phyloP scores from a whole-genome alignment of 192 early-diverging fungal species.

The Diversispora epigaea region DNA sequence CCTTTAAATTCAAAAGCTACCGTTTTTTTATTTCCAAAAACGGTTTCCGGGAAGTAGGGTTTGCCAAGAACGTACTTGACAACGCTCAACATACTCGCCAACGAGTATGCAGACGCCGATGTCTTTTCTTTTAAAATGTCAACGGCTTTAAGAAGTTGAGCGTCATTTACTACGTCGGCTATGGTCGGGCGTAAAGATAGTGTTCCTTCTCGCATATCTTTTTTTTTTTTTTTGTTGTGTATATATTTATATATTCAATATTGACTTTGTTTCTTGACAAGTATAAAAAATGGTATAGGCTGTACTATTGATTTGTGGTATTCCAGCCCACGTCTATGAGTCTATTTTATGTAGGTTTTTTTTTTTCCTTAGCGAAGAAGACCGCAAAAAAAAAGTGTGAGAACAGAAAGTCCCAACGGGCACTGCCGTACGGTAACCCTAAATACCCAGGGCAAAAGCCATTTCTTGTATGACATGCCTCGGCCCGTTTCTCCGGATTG shows the following conservation, averaged over 20 bases:
- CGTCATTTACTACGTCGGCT: slow-evolving; percentile 25
- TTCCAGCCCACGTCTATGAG: slow-evolving; percentile 23
- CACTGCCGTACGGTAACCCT: slow-evolving; percentile 19
- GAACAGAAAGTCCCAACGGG: slow-evolving; percentile 21
- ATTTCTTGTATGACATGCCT: slow-evolving; percentile 13
- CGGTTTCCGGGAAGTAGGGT: slow-evolving; percentile 26
- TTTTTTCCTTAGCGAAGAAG: not conserved
- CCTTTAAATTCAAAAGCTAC: slow-evolving; percentile 20
- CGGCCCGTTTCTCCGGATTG: slow-evolving; percentile 33
- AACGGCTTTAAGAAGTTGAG: slow-evolving; percentile 21
- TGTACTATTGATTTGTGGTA: slow-evolving; percentile 3
- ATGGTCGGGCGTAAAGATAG: slow-evolving; percentile 26
- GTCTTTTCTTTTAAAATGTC: slow-evolving; percentile 26
- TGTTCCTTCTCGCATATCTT: slow-evolving; percentile 15
- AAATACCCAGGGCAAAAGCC: not conserved
- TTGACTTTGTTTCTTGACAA: not conserved
- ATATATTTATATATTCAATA: not conserved
- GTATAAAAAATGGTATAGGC: slow-evolving; percentile 1
- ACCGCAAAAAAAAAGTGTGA: slow-evolving; percentile 15
- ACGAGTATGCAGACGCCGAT: slow-evolving; percentile 10
- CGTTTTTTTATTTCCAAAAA: slow-evolving; percentile 26
- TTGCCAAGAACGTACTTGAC: slow-evolving; percentile 20
- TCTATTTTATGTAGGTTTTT: slow-evolving; percentile 24
- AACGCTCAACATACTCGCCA: slow-evolving; percentile 16
- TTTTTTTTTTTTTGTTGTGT: not conserved